Evolutionary conservation across 352 stramenopile genomes (phyloP), one percentile per base, ranked within the genome.

Genomic region (Phytophthora tubulina): DNA sequence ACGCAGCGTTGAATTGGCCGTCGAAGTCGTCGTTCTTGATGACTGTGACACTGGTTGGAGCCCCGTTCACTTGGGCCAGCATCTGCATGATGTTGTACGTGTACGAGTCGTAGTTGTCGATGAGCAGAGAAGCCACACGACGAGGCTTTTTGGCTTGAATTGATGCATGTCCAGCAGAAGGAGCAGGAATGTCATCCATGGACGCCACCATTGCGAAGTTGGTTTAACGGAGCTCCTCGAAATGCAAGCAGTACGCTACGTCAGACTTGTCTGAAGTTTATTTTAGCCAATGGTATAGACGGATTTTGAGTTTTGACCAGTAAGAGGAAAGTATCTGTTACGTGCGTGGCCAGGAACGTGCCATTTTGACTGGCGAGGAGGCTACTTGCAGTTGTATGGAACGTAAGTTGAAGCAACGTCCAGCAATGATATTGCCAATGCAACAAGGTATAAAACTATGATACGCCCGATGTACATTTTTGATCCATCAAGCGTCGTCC

Each of bases 41-140:
- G 21, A 99, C 96, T 13, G 94, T 70, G 0, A 97, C 95, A 44
- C 69, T 75, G 60, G 55, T 60, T 7, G 69, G 52, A 17, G 9
- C n/a, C 2, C 85, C 87, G 73, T 97, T 98, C 53, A 98, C 84
- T 57, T 97, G 88, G 41, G 94, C 90, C 65, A 99, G 70, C 81
- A 98, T 97, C 76, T 99, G 94, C 73, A 93, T 98, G 67, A 97
- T 84, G 85, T 99, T 99, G 86, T 98, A 99, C 49, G 97, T 99
- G 80, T 99, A 99, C 60, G 94, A 99, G 86, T 99, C 97, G 67
- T 99, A 99, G 82, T 99, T 99, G 86, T 99, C 97, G 63, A 99
- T 96, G 10, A 99, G 87, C 46, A 99, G 79, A 55, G 89, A 89
- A 11, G 64, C 69, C 42, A 93, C 85, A 36, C 61, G 78, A 44